These are phyloP conservation scores for Rhypophila decipiens DNA, from an alignment of 495 filamentous ascomycete species.

Conservation along the genomic window DNA sequence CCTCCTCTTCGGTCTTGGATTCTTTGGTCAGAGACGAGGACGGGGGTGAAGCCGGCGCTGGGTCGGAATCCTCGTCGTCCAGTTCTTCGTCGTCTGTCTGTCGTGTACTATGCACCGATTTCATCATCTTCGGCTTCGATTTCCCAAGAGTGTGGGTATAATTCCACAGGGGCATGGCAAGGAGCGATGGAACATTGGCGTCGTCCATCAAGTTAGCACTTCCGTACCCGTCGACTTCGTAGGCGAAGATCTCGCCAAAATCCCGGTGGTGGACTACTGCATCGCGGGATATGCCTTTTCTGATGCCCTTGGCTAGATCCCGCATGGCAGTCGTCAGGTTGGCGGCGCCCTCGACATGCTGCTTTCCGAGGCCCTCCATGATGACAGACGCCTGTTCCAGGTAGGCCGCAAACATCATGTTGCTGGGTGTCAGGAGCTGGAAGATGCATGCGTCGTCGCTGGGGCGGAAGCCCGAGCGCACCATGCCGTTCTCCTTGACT, in stretches of 20 bases:
- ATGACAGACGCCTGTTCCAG: slow-evolving; percentile 48
- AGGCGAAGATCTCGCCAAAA: slow-evolving; percentile 49
- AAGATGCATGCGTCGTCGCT: slow-evolving; percentile 56
- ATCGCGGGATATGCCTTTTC: slow-evolving; percentile 42
- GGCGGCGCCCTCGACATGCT: slow-evolving; percentile 21
- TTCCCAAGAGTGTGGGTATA: slow-evolving; percentile 12
- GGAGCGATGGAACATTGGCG: slow-evolving; percentile 55
- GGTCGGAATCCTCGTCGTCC: too few relatives aligned
- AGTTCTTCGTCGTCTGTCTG: too few relatives aligned
- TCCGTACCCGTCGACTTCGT: slow-evolving; percentile 57
- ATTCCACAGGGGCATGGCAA: slow-evolving; percentile 37
- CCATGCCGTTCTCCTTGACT: slow-evolving; percentile 53
- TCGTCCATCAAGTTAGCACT: slow-evolving; percentile 58
- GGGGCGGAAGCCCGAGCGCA: slow-evolving; percentile 57
- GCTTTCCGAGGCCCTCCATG: slow-evolving; percentile 39
- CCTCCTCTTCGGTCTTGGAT: neutral
- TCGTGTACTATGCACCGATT: slow-evolving; percentile 3
- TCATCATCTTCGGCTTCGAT: neutral
- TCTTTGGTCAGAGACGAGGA: neutral
- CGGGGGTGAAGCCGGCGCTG: too few relatives aligned
- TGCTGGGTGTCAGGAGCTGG: slow-evolving; percentile 53
- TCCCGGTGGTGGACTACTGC: slow-evolving; percentile 28
- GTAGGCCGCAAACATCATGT: slow-evolving; percentile 61
- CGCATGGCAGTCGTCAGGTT: slow-evolving; percentile 47
- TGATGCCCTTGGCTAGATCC: slow-evolving; percentile 43